A percentile compares a stretch with the other conserved stretches of the same genome.
phyloP scores from a whole-genome alignment of 2,329 filamentous ascomycete genomes.

The Xylariales sp. region DNA sequence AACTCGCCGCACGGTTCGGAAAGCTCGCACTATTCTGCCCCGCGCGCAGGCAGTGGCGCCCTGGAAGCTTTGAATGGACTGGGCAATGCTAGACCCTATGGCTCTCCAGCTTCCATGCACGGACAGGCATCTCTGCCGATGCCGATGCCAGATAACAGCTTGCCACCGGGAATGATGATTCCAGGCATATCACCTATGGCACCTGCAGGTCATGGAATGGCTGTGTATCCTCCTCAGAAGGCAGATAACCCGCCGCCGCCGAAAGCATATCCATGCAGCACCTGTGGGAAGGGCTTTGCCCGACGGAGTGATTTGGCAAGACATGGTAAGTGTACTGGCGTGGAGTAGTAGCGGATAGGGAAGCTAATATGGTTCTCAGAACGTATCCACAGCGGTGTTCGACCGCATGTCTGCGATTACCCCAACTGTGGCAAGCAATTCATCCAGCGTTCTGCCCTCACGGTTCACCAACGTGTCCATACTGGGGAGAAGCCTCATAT shows the following conservation, averaged over 20 bases:
- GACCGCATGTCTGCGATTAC: conserved; percentile 89
- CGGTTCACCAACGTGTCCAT: conserved; percentile 91
- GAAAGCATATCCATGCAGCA: conserved; percentile 81
- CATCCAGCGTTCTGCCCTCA: conserved; percentile 92
- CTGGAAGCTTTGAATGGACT: conserved; percentile 35
- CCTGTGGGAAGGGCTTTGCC: conserved; percentile 88
- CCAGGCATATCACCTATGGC: conserved; percentile 32
- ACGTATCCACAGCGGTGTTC: conserved; percentile 87
- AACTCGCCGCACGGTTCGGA: conserved; percentile 57
- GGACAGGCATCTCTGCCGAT: conserved; percentile 39
- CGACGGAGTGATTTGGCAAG: conserved; percentile 88
- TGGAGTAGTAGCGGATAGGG: conserved; percentile 54
- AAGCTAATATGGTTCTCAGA: too few species aligned
- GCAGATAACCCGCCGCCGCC: conserved; percentile 30
- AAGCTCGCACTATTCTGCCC: conserved; percentile 51
- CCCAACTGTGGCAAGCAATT: conserved; percentile 91
- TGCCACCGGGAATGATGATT: conserved; percentile 37
- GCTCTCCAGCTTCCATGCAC: conserved; percentile 51
- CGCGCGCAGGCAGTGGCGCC: conserved; percentile 24
- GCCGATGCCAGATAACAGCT: conserved; percentile 37
- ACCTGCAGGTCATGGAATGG: conserved; percentile 19
- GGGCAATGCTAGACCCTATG: conserved; percentile 40
- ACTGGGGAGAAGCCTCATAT: conserved; percentile 98
- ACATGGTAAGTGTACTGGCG: too few species aligned
- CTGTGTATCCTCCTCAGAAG: conserved; percentile 36